A percentile compares a stretch with the other conserved stretches of the same genome.
phyloP scores from a whole-genome alignment of 805 yeast genomes.

The Teunomyces panamensis region DNA sequence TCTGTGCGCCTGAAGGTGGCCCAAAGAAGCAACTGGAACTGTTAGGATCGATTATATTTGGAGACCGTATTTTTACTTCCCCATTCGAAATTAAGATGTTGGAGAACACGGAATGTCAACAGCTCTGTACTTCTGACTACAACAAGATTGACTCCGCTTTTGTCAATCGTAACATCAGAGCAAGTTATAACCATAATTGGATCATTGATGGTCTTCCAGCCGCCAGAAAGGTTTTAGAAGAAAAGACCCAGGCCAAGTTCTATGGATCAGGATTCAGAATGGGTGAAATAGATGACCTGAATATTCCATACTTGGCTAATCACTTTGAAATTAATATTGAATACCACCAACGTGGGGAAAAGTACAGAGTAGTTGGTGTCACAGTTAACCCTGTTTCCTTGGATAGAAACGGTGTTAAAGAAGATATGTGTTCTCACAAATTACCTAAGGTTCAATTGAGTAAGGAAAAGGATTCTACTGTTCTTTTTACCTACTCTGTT shows the following conservation, averaged over 20 bases:
- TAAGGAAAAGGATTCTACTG: slow-evolving; percentile 50
- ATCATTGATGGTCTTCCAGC: slow-evolving; percentile 93
- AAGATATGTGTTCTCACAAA: slow-evolving; percentile 29
- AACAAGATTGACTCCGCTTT: slow-evolving; percentile 67
- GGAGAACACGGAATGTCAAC: slow-evolving; percentile 62
- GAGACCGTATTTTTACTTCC: slow-evolving; percentile 92
- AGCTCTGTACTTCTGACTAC: slow-evolving; percentile 62
- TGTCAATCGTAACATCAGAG: slow-evolving; percentile 73
- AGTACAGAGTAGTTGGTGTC: slow-evolving; percentile 88
- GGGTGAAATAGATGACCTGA: slow-evolving; percentile 62
- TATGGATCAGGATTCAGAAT: slow-evolving; percentile 81
- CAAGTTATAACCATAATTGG: slow-evolving; percentile 90
- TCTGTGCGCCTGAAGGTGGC: slow-evolving; percentile 74
- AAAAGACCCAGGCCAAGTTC: slow-evolving; percentile 56
- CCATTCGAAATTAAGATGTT: slow-evolving; percentile 83
- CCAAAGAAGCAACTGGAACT: slow-evolving; percentile 77
- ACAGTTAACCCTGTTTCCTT: slow-evolving; percentile 67
- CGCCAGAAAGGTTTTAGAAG: slow-evolving; percentile 60
- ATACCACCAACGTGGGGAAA: slow-evolving; percentile 71
- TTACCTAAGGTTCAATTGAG: slow-evolving; percentile 46
- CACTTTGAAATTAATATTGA: slow-evolving; percentile 79
- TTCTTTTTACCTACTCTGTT: slow-evolving; percentile 84
- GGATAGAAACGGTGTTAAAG: slow-evolving; percentile 28
- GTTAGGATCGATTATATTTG: slow-evolving; percentile 88
- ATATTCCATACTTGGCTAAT: slow-evolving; percentile 63